Conservation (phyloP, 2,329 filamentous ascomycete species). For the Teratosphaeria nubilosa region DNA sequence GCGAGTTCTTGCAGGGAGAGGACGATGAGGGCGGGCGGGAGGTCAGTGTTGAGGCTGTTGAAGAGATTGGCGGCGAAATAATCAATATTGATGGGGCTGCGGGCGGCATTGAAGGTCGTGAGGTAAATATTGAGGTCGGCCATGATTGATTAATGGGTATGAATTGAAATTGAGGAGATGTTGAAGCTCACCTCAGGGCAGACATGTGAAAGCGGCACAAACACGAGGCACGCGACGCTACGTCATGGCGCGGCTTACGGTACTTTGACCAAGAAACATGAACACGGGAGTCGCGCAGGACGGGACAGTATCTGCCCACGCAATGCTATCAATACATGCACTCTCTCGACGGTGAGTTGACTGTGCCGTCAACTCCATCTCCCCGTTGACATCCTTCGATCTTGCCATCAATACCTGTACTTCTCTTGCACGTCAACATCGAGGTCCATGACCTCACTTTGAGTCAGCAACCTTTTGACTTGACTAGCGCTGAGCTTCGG, state of each 20-base stretch:
- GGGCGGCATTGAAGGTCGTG: constrained; percentile 83
- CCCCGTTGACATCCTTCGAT: background rate
- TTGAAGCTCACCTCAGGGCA: too few species aligned
- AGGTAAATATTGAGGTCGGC: constrained; percentile 58
- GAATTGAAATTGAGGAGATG: too few species aligned
- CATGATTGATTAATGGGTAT: constrained; percentile 8
- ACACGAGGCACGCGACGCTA: background rate
- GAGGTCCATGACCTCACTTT: background rate
- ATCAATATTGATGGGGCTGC: constrained; percentile 56
- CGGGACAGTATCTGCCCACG: background rate
- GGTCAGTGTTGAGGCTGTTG: constrained; percentile 29
- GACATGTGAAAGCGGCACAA: background rate
- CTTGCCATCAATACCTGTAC: background rate
- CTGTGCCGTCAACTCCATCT: too few species aligned
- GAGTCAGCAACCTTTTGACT: background rate
- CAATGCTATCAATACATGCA: too few species aligned
- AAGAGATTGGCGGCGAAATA: constrained; percentile 56
- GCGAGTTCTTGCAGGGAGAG: constrained; percentile 78
- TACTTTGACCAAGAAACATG: background rate
- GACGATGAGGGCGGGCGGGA: constrained; percentile 58
- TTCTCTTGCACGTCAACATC: background rate
- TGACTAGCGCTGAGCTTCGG: background rate
- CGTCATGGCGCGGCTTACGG: background rate
- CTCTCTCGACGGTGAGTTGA: too few species aligned
- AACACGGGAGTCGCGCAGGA: background rate